These are phyloP conservation scores for Aspergillus mulundensis DNA, from an alignment of 495 filamentous ascomycete species.

Conservation along the genomic window DNA sequence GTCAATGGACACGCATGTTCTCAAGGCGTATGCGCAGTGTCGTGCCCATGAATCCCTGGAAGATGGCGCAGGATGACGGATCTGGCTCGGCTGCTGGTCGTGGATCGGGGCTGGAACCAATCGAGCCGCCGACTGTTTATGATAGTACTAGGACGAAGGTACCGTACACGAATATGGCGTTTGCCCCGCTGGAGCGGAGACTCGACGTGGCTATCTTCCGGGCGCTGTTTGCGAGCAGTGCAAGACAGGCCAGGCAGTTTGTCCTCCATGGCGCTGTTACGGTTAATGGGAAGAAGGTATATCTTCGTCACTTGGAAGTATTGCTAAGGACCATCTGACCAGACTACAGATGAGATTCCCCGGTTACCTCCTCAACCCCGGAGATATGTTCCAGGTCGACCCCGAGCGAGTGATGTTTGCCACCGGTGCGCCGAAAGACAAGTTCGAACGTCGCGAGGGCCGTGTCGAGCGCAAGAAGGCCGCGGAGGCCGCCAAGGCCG, in stretches of 20 bases:
- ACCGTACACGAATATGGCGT: constrained; percentile 91
- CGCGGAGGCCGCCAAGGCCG: not conserved
- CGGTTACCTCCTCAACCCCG: constrained; percentile 92
- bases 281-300: constrained; percentile 93
- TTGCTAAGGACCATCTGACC: not conserved
- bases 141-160: constrained; percentile 27
- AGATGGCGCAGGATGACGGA: constrained; percentile 75
- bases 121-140: not conserved
- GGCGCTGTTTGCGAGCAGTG: constrained; percentile 88
- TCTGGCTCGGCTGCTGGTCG: constrained; percentile 75
- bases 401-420: constrained; percentile 80
- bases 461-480: constrained; percentile 29
- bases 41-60: constrained; percentile 73
- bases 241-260: constrained; percentile 91
- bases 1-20: constrained; percentile 92
- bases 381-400: constrained; percentile 96
- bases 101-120: constrained; percentile 61
- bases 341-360: constrained; percentile 81
- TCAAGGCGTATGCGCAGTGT: constrained; percentile 69
- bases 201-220: constrained; percentile 90
- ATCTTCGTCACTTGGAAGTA: not conserved
- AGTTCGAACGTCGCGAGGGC: constrained; percentile 40
- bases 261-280: constrained; percentile 88
- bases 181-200: constrained; percentile 82
- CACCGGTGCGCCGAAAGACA: constrained; percentile 69